Percentiles rank a stretch among this genome's conserved stretches.
These are phyloP conservation scores for Murraya paniculata DNA, from an alignment of 345 rosid genomes.

Conservation along the genomic window DNA sequence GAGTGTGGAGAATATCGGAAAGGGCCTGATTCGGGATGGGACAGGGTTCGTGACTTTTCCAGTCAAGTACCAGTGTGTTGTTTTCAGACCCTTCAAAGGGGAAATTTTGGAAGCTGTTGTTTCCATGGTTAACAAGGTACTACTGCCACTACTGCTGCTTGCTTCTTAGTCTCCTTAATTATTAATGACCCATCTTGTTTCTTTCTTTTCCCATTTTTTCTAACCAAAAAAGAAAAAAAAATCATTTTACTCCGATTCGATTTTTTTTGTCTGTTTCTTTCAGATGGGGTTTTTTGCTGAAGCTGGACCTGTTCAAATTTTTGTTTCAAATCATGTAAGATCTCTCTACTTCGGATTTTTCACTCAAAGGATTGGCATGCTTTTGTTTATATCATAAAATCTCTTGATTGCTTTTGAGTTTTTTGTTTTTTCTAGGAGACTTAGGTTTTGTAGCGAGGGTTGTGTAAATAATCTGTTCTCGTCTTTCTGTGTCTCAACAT, in stretches of 20 bases:
- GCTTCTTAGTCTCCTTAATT: neutral
- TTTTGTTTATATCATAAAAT: neutral
- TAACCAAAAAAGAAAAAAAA: no score
- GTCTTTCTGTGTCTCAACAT: neutral
- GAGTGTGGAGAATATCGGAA: conserved; percentile 74
- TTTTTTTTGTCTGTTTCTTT: neutral
- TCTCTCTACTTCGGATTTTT: neutral
- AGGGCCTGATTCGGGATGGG: conserved; percentile 90
- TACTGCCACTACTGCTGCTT: neutral
- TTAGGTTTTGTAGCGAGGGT: neutral
- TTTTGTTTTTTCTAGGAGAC: neutral
- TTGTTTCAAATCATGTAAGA: conserved; percentile 92
- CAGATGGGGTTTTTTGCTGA: conserved; percentile 96
- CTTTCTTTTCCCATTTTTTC: no score
- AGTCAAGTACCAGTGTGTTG: conserved; percentile 82
- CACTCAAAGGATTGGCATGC: neutral
- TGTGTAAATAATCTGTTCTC: neutral
- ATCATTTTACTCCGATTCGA: neutral
- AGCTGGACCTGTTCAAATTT: conserved; percentile 97
- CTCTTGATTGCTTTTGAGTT: neutral
- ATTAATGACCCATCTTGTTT: no score
- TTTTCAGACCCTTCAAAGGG: conserved; percentile 86
- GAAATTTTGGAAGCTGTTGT: conserved; percentile 94
- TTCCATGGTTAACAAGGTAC: conserved; percentile 84
- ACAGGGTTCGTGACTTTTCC: conserved; percentile 86